A percentile compares a stretch with the other conserved stretches of the same genome.
Conservation (phyloP, 129 eudicot species). For the Lactuca sativa region DNA sequence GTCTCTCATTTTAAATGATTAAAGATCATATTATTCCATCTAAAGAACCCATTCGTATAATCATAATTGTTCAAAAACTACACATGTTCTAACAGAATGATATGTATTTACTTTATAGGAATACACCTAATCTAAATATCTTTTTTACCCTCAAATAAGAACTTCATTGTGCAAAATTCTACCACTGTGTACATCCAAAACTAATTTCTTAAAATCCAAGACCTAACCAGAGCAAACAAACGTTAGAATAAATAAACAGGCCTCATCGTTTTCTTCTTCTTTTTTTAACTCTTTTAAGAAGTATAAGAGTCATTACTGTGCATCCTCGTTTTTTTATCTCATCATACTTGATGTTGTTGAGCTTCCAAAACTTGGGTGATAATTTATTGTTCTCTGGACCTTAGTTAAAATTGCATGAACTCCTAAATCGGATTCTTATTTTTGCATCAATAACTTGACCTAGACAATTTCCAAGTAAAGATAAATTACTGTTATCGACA, state of each 20-base stretch:
- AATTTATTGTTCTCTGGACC: conserved; percentile 12
- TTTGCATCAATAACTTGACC: neutral
- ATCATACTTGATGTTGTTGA: neutral
- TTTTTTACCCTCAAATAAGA: neutral
- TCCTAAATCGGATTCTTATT: conserved; percentile 1
- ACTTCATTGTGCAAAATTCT: too few species aligned
- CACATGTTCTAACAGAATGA: neutral
- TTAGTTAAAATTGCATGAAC: neutral
- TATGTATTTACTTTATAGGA: neutral
- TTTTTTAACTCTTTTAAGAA: neutral
- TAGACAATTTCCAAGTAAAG: neutral
- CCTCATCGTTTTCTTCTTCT: neutral
- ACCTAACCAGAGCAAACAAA: neutral
- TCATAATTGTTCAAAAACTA: conserved; percentile 4
- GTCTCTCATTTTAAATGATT: neutral
- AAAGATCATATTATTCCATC: neutral
- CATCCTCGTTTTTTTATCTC: neutral
- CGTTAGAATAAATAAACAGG: neutral
- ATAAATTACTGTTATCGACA: neutral
- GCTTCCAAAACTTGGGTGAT: conserved; percentile 4
- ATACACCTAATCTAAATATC: conserved; percentile 7
- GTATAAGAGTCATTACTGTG: neutral
- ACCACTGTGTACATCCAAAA: neutral
- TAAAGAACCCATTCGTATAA: neutral
- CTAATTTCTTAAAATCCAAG: conserved; percentile 3